These are phyloP conservation scores for Auriscalpium orientale DNA, from an alignment of 768 basidiomycete species.

Conservation along the genomic window DNA sequence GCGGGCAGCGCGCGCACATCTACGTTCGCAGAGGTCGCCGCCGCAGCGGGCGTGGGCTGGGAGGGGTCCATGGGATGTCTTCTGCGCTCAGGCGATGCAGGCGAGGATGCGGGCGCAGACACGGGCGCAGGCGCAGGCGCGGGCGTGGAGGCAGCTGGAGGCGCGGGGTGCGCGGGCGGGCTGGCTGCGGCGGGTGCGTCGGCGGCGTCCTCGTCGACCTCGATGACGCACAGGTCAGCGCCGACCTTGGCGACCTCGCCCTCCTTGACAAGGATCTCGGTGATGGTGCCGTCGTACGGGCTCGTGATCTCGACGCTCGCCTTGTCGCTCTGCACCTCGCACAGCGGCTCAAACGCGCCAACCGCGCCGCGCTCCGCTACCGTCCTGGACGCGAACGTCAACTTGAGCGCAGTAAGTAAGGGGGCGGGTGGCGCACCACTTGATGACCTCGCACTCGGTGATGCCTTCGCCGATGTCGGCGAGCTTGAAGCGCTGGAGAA, in stretches of 20 bases:
- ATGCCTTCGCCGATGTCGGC: slow-evolving; percentile 90
- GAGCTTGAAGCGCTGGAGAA: slow-evolving; percentile 60
- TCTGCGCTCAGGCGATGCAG: slow-evolving; percentile 15
- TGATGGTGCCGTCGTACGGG: slow-evolving; percentile 72
- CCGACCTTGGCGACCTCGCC: slow-evolving; percentile 85
- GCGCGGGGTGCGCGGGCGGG: slow-evolving; percentile 1
- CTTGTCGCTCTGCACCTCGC: slow-evolving; percentile 87
- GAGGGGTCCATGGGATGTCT: slow-evolving; percentile 60
- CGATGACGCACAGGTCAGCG: slow-evolving; percentile 67
- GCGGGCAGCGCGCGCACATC: slow-evolving; percentile 67
- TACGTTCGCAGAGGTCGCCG: slow-evolving; percentile 25
- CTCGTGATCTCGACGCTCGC: slow-evolving; percentile 88
- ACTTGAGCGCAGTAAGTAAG: neutral
- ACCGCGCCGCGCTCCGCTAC: slow-evolving; percentile 46
- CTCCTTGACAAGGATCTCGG: slow-evolving; percentile 66
- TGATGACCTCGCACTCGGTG: slow-evolving; percentile 84
- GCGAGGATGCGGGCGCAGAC: neutral
- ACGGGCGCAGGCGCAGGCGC: slow-evolving; percentile 6
- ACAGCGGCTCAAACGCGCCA: slow-evolving; percentile 62
- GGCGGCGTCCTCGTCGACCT: slow-evolving; percentile 58
- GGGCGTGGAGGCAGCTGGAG: neutral
- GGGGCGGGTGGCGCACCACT: slow-evolving; percentile 49
- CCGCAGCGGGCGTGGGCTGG: slow-evolving; percentile 21
- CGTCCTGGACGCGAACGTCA: slow-evolving; percentile 37
- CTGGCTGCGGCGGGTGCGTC: slow-evolving; percentile 10